Conservation (phyloP, 108 stramenopile genomes). For the Fragilariopsis cylindrus region DNA sequence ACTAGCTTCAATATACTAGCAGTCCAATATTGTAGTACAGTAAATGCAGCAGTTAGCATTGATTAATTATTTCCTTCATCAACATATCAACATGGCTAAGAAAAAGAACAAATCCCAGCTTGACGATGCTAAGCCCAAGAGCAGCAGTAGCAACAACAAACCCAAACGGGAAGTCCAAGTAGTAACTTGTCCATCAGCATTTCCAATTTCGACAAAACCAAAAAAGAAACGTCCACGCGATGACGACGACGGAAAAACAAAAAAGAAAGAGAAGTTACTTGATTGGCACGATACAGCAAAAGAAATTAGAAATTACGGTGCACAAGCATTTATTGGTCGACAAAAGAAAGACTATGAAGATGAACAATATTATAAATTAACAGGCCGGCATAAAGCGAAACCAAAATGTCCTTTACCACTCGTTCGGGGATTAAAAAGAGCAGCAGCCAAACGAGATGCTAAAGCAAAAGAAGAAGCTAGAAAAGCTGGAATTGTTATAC, state of each 20-base stretch:
- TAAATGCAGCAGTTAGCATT: no score
- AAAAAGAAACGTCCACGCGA: conserved; percentile 22
- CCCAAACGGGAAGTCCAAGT: conserved; percentile 48
- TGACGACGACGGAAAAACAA: conserved; percentile 2
- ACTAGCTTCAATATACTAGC: no score
- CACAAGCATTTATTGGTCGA: conserved; percentile 67
- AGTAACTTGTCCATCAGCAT: conserved; percentile 58
- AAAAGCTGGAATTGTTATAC: conserved; percentile 74
- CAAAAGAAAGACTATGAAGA: conserved; percentile 65
- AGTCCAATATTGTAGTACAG: no score
- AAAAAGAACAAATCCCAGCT: background rate
- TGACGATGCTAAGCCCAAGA: conserved; percentile 9
- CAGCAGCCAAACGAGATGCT: conserved; percentile 65
- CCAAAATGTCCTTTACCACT: conserved; percentile 73
- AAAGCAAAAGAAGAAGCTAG: conserved; percentile 54
- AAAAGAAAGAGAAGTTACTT: conserved; percentile 29
- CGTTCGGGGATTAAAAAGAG: conserved; percentile 66
- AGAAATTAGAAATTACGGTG: conserved; percentile 73
- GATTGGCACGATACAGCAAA: conserved; percentile 73
- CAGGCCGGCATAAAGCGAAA: conserved; percentile 66
- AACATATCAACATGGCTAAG: conserved; percentile 16
- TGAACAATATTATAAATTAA: conserved; percentile 67
- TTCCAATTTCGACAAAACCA: conserved; percentile 57
- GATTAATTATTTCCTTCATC: background rate
- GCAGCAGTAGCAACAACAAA: background rate